Base-by-base conservation (phyloP, 768 basidiomycete genomes). In the Boletus sp. region DNA sequence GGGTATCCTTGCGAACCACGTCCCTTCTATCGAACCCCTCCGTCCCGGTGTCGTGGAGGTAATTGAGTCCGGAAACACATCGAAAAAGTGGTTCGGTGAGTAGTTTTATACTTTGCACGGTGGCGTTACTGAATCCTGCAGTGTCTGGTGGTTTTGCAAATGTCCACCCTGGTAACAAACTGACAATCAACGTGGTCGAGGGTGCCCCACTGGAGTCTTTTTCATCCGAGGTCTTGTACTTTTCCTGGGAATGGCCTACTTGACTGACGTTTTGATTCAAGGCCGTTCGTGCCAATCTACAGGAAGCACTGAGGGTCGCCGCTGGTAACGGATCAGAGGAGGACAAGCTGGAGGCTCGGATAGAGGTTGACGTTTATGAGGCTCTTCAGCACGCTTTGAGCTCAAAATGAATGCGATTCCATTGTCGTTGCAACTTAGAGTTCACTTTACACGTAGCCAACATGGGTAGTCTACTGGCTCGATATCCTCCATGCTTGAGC, bases 1-100 rank as follows among this genome's bases (percentile, higher is more conserved):
- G 94, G 97, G 97, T 79, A 91, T 99, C 65, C 86, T 99, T 56
- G 93, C 96, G 64, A 97, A 96, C 81, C 97, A 99, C 75, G 94
- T 98, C 51, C 88, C 97, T 30, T 90, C 93, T n/a, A 89, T 98
- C 54, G 97, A 99, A 73, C 81, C 96, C 45, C 80, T 99, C 51
- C 90, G 91, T 68, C 89, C 97, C 39, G 97, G 97, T 70, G 80
- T 98, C 54, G 79, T 99, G 50, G 97, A 99, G 74, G 88, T 99
- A 62, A 83, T 98, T 60, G 96, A 98, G 76, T 75, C 84, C 11
- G 79, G 77, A 48, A 82, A 81, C 67, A 72, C 79, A 35, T 82
- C 86, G 53, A 95, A 97, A 82, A 98, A 96, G 78, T 98, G 90
- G 88, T 99, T 98, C 69, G 91, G 97, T 97, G 70, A 67, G 92